These are phyloP conservation scores for Aaosphaeria arxii DNA, from an alignment of 2,329 filamentous ascomycete species.

Conservation along the genomic window DNA sequence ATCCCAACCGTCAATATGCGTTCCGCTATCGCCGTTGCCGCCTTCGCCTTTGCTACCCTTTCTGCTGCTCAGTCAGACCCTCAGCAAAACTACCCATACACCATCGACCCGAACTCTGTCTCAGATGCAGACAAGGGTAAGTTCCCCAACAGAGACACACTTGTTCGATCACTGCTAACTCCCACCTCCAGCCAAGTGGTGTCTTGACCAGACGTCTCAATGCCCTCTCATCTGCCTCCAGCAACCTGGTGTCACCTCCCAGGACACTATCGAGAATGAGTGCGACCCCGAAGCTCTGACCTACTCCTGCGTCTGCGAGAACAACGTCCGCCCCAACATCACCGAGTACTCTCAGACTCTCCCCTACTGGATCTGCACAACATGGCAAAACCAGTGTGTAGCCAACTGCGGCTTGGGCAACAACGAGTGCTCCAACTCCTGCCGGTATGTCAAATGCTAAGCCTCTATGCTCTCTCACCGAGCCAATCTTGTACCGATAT, in stretches of 20 bases:
- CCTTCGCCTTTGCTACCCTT: constrained; percentile 51
- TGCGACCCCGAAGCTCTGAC: constrained; percentile 63
- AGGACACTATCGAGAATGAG: constrained; percentile 56
- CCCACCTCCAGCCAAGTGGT: constrained; percentile 58
- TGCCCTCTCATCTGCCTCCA: constrained; percentile 75
- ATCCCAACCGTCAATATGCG: constrained; percentile 38
- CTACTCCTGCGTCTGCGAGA: constrained; percentile 71
- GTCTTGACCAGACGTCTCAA: constrained; percentile 57
- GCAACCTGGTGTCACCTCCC: constrained; percentile 42
- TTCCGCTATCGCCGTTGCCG: constrained; percentile 51
- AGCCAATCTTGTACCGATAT: neutral
- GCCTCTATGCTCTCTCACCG: neutral
- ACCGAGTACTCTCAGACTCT: constrained; percentile 76
- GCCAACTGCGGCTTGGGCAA: constrained; percentile 53
- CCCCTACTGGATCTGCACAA: constrained; percentile 72
- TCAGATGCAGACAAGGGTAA: constrained; percentile 51
- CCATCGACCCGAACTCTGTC: constrained; percentile 64
- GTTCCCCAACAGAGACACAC: constrained; percentile 18
- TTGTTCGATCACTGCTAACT: constrained; percentile 7
- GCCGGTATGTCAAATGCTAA: constrained; percentile 42
- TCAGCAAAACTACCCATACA: constrained; percentile 20
- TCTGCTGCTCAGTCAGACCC: constrained; percentile 39
- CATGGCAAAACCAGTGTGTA: constrained; percentile 70
- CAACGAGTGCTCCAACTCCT: constrained; percentile 57
- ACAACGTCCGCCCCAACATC: constrained; percentile 66